Evolutionary conservation across 1,284 basidiomycete species (phyloP).

Genomic region (Cutaneotrichosporon sp.): DNA sequence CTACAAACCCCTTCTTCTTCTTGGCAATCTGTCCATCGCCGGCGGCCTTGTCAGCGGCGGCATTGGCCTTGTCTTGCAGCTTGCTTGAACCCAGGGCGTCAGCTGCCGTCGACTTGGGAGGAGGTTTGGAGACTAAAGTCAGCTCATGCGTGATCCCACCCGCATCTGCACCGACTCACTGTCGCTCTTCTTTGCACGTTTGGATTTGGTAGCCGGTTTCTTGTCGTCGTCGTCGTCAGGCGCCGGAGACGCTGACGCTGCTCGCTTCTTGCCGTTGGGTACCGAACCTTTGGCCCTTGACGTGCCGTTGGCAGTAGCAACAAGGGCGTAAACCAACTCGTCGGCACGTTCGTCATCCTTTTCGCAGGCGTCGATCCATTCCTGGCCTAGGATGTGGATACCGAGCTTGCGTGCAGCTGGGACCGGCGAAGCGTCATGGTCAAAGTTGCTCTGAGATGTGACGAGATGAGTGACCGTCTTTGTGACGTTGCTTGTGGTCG

Average conservation of each 20-base stretch:
- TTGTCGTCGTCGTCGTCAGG: slow-evolving; percentile 6
- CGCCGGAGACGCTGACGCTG: neutral
- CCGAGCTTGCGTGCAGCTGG: neutral
- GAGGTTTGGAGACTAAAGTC: neutral
- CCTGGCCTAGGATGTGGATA: slow-evolving; percentile 5
- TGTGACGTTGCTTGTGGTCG: slow-evolving; percentile 6
- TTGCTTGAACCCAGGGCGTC: neutral
- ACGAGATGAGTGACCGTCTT: slow-evolving; percentile 17
- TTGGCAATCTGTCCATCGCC: slow-evolving; percentile 1
- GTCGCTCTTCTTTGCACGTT: slow-evolving; percentile 6
- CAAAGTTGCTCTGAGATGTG: slow-evolving; percentile 1
- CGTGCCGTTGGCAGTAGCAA: neutral
- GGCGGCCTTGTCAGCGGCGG: neutral
- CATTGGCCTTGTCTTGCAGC: slow-evolving; percentile 5
- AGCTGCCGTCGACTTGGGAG: neutral
- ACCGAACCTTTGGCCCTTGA: neutral
- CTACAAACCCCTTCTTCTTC: slow-evolving; percentile 5
- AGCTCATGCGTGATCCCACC: neutral
- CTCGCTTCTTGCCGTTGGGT: slow-evolving; percentile 10
- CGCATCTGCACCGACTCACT: neutral
- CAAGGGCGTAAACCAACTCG: slow-evolving; percentile 5
- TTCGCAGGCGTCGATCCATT: slow-evolving; percentile 16
- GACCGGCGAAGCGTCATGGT: slow-evolving; percentile 1
- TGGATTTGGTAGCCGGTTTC: slow-evolving; percentile 5
- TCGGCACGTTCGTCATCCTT: neutral